Evolutionary conservation across 352 stramenopile genomes (phyloP).

Genomic region (Detonula confervacea): DNA sequence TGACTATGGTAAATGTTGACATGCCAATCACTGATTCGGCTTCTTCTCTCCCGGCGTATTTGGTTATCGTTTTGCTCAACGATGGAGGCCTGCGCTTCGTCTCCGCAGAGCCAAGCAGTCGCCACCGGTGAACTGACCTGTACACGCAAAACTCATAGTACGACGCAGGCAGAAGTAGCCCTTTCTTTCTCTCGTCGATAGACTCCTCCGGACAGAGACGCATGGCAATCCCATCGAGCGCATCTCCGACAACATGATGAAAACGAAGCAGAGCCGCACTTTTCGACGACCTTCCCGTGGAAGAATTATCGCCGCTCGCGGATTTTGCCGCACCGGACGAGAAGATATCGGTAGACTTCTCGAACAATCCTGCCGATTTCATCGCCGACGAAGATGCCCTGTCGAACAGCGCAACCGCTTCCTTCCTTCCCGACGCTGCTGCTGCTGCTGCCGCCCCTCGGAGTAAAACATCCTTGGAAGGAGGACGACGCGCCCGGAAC

Average conservation of each 20-base stretch:
- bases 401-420: slow-evolving; percentile 41
- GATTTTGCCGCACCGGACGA: neutral
- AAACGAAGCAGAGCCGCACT: slow-evolving; percentile 28
- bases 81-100: neutral
- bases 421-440: slow-evolving; percentile 5
- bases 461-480: neutral
- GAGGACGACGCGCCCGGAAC: neutral
- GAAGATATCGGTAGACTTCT: slow-evolving; percentile 4
- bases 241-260: slow-evolving; percentile 29
- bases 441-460: too few relatives aligned
- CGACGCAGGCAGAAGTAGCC: slow-evolving; percentile 18
- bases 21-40: slow-evolving; percentile 30
- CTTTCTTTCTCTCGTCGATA: neutral
- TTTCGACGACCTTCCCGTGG: neutral
- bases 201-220: neutral
- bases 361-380: slow-evolving; percentile 28
- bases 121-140: slow-evolving; percentile 42
- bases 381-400: slow-evolving; percentile 42
- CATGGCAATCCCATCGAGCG: slow-evolving; percentile 33
- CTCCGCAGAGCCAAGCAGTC: slow-evolving; percentile 16
- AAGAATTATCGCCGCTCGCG: neutral
- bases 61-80: slow-evolving; percentile 7
- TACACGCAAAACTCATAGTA: slow-evolving; percentile 53
- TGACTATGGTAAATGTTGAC: slow-evolving; percentile 21
- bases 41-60: slow-evolving; percentile 4